phyloP scores from a whole-genome alignment of 495 filamentous ascomycete species.

The Neurospora sp. region DNA sequence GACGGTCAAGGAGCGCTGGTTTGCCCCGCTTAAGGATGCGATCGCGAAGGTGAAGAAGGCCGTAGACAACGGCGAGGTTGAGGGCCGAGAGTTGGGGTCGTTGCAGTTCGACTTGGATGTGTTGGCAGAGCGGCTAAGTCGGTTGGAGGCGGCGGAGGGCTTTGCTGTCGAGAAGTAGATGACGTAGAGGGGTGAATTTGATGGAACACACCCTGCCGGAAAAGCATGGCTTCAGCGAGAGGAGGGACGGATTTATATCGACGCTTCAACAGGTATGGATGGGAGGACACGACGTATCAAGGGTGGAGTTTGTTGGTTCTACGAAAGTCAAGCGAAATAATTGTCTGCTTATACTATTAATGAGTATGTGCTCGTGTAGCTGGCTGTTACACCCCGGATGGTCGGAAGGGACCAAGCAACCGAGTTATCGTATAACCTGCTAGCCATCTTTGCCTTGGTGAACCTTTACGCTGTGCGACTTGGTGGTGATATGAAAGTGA shows the following conservation, averaged over 20 bases:
- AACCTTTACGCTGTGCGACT: background rate
- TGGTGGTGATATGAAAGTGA: background rate
- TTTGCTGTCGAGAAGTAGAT: slow-evolving; percentile 5
- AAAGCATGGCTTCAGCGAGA: background rate
- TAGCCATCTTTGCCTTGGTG: background rate
- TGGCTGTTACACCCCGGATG: background rate
- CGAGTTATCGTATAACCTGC: background rate
- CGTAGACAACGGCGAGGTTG: slow-evolving; percentile 15
- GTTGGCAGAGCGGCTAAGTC: slow-evolving; percentile 25
- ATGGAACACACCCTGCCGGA: background rate
- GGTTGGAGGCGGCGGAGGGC: slow-evolving; percentile 10
- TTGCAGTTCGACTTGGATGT: slow-evolving; percentile 25
- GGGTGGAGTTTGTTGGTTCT: background rate
- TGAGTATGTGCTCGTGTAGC: background rate
- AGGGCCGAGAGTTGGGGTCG: slow-evolving; percentile 8
- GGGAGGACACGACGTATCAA: background rate
- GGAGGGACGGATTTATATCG: background rate
- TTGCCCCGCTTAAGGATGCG: slow-evolving; percentile 38
- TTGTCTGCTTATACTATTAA: background rate
- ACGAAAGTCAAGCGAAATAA: background rate
- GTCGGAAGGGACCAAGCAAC: background rate
- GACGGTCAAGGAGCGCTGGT: slow-evolving; percentile 41
- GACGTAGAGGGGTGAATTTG: background rate
- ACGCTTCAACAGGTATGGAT: background rate
- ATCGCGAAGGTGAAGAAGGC: slow-evolving; percentile 32